phyloP scores from a whole-genome alignment of 345 rosid species.

The Cochlearia excelsa region DNA sequence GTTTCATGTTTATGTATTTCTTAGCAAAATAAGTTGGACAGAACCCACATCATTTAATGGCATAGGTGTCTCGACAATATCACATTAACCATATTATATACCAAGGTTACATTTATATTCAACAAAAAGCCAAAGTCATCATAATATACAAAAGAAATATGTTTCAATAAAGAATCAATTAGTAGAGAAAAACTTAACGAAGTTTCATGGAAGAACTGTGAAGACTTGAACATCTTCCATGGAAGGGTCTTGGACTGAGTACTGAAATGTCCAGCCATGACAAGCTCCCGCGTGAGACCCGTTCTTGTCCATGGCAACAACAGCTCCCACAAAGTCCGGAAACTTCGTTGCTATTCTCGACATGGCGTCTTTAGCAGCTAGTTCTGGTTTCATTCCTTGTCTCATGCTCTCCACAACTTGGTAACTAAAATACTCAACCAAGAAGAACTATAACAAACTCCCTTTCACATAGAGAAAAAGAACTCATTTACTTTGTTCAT shows the following conservation, averaged over 20 bases:
- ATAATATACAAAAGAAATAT: too few relatives aligned
- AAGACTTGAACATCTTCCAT: constrained; percentile 71
- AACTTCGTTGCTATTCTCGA: constrained; percentile 65
- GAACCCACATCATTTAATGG: too few relatives aligned
- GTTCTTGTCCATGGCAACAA: constrained; percentile 68
- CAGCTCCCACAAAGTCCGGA: constrained; percentile 83
- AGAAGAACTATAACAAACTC: background rate
- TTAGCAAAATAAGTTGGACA: too few relatives aligned
- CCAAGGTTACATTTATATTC: too few relatives aligned
- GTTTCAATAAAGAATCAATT: too few relatives aligned
- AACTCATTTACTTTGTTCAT: background rate
- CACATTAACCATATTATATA: too few relatives aligned
- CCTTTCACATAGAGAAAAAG: background rate
- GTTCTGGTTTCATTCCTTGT: constrained; percentile 74
- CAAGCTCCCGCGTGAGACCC: constrained; percentile 84
- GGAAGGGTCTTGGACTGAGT: constrained; percentile 57
- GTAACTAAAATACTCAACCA: constrained; percentile 48
- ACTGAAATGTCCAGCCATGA: constrained; percentile 92
- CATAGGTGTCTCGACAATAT: too few relatives aligned
- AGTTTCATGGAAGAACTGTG: constrained; percentile 47
- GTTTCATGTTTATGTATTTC: too few relatives aligned
- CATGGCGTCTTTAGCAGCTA: constrained; percentile 81
- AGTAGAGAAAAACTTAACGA: constrained; percentile 7
- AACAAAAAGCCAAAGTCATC: too few relatives aligned
- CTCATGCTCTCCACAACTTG: constrained; percentile 97